Evolutionary conservation across 2,329 filamentous ascomycete genomes (phyloP).

Genomic region (Epichloe brachyelytri): DNA sequence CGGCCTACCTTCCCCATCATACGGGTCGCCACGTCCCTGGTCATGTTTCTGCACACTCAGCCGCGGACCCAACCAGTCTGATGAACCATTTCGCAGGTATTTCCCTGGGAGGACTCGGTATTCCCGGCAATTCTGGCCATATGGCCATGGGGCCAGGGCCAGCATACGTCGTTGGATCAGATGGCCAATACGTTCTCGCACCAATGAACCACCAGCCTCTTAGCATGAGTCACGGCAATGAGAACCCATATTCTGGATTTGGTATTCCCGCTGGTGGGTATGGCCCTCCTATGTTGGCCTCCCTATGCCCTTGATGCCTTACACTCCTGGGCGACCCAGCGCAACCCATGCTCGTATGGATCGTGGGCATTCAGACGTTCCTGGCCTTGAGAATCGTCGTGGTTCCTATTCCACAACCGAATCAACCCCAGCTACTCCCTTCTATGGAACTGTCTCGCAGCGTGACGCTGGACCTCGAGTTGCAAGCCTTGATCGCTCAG

Average conservation of each 20-base stretch:
- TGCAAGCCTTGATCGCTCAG: constrained; percentile 46
- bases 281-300: constrained; percentile 23
- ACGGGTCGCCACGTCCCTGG: constrained; percentile 17
- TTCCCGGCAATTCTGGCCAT: constrained; percentile 17
- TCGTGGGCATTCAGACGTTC: constrained; percentile 39
- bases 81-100: constrained; percentile 25
- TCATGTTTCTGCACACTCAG: constrained; percentile 17
- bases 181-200: constrained; percentile 26
- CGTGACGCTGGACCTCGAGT: constrained; percentile 48
- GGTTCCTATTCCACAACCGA: constrained; percentile 57
- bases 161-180: constrained; percentile 25
- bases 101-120: constrained; percentile 23
- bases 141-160: constrained; percentile 22
- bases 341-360: constrained; percentile 33
- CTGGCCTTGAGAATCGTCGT: constrained; percentile 50
- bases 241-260: constrained; percentile 21
- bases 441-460: constrained; percentile 44
- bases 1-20: constrained; percentile 19
- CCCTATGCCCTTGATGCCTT: constrained; percentile 32
- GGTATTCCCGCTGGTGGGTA: constrained; percentile 21
- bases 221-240: constrained; percentile 21
- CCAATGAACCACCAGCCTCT: constrained; percentile 23
- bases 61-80: constrained; percentile 18
- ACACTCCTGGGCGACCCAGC: constrained; percentile 37
- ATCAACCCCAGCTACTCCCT: constrained; percentile 52